Evolutionary conservation across 1,139 yeast genomes (phyloP).

Genomic region (Debaryomyces coudertii): DNA sequence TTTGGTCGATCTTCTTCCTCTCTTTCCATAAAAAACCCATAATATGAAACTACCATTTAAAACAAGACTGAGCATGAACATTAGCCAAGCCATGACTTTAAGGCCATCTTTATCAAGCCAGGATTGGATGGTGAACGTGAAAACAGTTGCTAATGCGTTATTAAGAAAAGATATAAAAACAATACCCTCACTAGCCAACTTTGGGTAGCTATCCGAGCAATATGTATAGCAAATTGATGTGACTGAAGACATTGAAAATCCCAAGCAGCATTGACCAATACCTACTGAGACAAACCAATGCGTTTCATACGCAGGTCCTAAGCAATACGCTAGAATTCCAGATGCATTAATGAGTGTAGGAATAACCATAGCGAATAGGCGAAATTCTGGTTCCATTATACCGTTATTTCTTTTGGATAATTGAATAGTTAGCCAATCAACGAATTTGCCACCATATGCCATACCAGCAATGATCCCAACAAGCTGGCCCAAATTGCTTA

Average conservation of each 20-base stretch:
- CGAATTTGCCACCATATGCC: conserved; percentile 46
- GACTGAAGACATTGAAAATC: conserved; percentile 59
- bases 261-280: conserved; percentile 55
- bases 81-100: conserved; percentile 45
- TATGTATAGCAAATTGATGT: conserved; percentile 61
- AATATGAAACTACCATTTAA: conserved; percentile 45
- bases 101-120: conserved; percentile 47
- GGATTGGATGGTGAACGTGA: conserved; percentile 50
- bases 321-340: conserved; percentile 42
- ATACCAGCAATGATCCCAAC: conserved; percentile 45
- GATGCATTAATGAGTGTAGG: conserved; percentile 45
- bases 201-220: conserved; percentile 60
- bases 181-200: conserved; percentile 57
- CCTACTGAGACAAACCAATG: conserved; percentile 58
- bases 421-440: conserved; percentile 42
- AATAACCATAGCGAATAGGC: conserved; percentile 41
- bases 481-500: conserved; percentile 45
- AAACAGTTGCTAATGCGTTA: conserved; percentile 51
- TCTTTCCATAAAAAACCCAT: conserved; percentile 44
- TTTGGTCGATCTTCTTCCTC: conserved; percentile 31
- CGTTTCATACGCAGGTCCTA: conserved; percentile 32
- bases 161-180: conserved; percentile 51
- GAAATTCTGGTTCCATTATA: conserved; percentile 45
- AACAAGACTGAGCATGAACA: conserved; percentile 49
- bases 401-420: conserved; percentile 42